Evolutionary conservation across 768 basidiomycete species (phyloP).

Genomic region (Pholiota microspora): DNA sequence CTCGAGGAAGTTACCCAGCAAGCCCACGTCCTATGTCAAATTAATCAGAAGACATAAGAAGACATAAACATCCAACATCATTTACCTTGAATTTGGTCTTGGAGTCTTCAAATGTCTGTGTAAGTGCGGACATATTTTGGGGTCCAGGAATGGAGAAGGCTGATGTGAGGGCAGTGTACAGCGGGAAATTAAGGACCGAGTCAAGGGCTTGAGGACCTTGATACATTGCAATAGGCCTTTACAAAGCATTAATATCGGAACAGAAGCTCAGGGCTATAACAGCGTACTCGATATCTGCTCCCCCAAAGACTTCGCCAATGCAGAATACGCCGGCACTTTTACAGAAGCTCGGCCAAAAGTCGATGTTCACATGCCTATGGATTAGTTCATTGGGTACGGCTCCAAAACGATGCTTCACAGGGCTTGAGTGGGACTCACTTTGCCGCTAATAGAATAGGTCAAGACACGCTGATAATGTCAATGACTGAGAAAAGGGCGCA

Average conservation of each 20-base stretch:
- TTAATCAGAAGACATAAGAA: no score
- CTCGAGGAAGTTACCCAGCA: constrained; percentile 77
- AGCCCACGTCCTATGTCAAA: constrained; percentile 34
- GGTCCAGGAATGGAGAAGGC: constrained; percentile 73
- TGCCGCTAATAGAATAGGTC: constrained; percentile 35
- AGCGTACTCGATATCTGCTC: constrained; percentile 47
- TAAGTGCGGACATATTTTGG: constrained; percentile 57
- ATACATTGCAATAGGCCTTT: constrained; percentile 52
- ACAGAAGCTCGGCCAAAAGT: constrained; percentile 79
- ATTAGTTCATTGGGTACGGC: constrained; percentile 8
- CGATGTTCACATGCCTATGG: constrained; percentile 63
- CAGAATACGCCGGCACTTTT: constrained; percentile 79
- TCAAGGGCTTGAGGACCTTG: constrained; percentile 65
- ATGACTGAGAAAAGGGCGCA: constrained; percentile 19
- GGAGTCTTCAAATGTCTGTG: constrained; percentile 49
- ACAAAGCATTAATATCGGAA: background rate
- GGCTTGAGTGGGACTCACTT: constrained; percentile 30
- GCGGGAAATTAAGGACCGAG: constrained; percentile 70
- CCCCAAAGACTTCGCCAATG: constrained; percentile 77
- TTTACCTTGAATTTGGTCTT: constrained; percentile 51
- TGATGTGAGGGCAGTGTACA: constrained; percentile 61
- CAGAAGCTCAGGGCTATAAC: background rate
- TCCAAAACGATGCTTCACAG: background rate
- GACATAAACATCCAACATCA: no score
- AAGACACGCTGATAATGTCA: constrained; percentile 29